Evolutionary conservation across 768 basidiomycete species (phyloP).

Genomic region (Mycena haematopus): DNA sequence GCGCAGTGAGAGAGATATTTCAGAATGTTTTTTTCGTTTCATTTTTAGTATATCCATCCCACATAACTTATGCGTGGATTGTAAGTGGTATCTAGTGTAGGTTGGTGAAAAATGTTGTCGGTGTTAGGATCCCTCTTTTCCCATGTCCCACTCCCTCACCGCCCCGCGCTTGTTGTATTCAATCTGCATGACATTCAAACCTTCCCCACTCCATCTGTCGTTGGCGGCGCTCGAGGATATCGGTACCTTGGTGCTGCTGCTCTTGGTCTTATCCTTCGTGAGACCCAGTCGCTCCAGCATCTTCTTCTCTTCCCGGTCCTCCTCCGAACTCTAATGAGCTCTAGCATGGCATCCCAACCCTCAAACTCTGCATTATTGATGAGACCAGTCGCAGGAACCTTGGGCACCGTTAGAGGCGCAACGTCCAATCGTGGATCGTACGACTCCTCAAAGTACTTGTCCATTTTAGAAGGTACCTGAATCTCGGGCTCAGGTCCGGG

Average conservation of each 20-base stretch:
- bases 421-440: constrained; percentile 96
- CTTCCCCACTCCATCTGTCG: constrained; percentile 50
- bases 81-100: not conserved
- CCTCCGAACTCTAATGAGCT: constrained; percentile 75
- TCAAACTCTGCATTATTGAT: constrained; percentile 81
- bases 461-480: constrained; percentile 91
- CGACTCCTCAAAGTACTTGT: constrained; percentile 89
- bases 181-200: constrained; percentile 76
- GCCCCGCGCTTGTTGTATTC: constrained; percentile 86
- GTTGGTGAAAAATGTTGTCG: not conserved
- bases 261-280: constrained; percentile 52
- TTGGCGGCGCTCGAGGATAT: constrained; percentile 42
- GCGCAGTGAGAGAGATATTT: not conserved
- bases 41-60: not conserved
- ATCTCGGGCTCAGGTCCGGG: constrained; percentile 52
- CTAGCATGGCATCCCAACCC: constrained; percentile 96
- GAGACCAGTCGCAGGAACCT: constrained; percentile 76
- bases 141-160: constrained; percentile 93
- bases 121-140: constrained; percentile 69
- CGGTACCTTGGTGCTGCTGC: constrained; percentile 40
- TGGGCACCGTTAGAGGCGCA: constrained; percentile 66
- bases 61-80: not conserved
- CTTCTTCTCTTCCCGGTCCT: constrained; percentile 88
- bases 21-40: not conserved
- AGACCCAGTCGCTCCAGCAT: constrained; percentile 73